Evolutionary conservation across 176 grass and related monocot genomes (phyloP), one percentile per base, ranked within the genome.

Genomic region (Lolium multiflorum): DNA sequence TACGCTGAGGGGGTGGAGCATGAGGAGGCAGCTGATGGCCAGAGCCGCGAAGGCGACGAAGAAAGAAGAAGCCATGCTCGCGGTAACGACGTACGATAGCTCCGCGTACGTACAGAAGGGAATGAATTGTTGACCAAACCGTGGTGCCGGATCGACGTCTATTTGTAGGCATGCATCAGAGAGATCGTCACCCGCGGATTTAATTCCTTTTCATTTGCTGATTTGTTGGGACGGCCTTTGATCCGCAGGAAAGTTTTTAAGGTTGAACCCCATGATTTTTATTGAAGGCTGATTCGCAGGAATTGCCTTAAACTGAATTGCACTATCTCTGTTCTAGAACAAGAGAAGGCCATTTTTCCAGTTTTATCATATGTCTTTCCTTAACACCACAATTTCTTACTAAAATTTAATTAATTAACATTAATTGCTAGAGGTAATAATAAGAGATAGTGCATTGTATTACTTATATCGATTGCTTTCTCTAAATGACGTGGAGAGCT

Each of bases 1-100:
- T 69, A 91, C 83, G 89, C 84, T 91, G 21, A 86, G 83, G 31
- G 80, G 51, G 31, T 35, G 58, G 71, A 87, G 43, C 60, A 84
- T 50, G n/a, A 64, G 25, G 62, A 65, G 25, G 62, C 25, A 31
- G 25, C 62, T 65, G 28, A 70, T 37, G 55, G 68, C 64, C 11
- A 94, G 50, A 5, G 82, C 77, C 20, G 71, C 66, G 37, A 89
- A 17, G 41, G 80, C n/a, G 12, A 88, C 0, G 47, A 85, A 41
- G 57, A 60, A 70, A 31, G 52, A 83, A 55, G 61, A 14, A 5
- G 75, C 83, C 89, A 89, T 94, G 78, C 22, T 46, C 52, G 28
- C n/a, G 69, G 81, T 24, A 38, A 28, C 61, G 62, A 65, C 25
- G 25, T 2, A 3, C 21, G 21, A 58, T 59, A 21, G 7, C 57